A percentile compares a stretch with the other conserved stretches of the same genome.
phyloP scores from a whole-genome alignment of 2,329 filamentous ascomycete genomes.

The Chrysoporthe cubensis region DNA sequence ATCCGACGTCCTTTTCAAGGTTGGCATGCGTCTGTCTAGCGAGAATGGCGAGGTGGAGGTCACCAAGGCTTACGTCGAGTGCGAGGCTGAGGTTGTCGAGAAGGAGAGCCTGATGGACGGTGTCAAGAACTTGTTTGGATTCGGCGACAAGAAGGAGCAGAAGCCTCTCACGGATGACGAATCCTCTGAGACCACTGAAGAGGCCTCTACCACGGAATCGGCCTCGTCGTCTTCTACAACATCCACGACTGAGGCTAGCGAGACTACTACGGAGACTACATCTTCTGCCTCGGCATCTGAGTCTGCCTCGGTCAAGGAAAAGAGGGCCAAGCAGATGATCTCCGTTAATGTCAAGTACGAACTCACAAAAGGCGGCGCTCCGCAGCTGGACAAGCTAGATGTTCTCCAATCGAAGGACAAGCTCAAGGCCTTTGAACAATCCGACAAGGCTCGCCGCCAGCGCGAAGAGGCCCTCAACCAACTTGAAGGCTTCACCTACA shows the following conservation, averaged over 20 bases:
- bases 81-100: constrained; percentile 73
- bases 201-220: constrained; percentile 50
- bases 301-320: constrained; percentile 54
- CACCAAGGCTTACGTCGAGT: constrained; percentile 76
- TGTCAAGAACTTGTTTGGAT: constrained; percentile 94
- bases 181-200: constrained; percentile 46
- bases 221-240: constrained; percentile 39
- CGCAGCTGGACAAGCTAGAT: constrained; percentile 53
- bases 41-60: constrained; percentile 82
- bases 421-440: constrained; percentile 81
- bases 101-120: constrained; percentile 87
- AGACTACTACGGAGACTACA: constrained; percentile 35
- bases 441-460: constrained; percentile 75
- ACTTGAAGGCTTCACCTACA: constrained; percentile 93
- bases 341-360: constrained; percentile 56
- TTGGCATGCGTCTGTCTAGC: constrained; percentile 72
- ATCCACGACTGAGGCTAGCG: constrained; percentile 40
- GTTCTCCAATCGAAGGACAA: constrained; percentile 65
- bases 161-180: constrained; percentile 70
- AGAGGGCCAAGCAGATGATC: constrained; percentile 64
- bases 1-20: constrained; percentile 78
- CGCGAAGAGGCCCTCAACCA: constrained; percentile 90
- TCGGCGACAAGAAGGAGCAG: constrained; percentile 88
- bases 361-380: constrained; percentile 54
- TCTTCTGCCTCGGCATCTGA: constrained; percentile 53